These are phyloP conservation scores for Suhomyces kunorum DNA, from an alignment of 1,139 yeast species.

Conservation along the genomic window DNA sequence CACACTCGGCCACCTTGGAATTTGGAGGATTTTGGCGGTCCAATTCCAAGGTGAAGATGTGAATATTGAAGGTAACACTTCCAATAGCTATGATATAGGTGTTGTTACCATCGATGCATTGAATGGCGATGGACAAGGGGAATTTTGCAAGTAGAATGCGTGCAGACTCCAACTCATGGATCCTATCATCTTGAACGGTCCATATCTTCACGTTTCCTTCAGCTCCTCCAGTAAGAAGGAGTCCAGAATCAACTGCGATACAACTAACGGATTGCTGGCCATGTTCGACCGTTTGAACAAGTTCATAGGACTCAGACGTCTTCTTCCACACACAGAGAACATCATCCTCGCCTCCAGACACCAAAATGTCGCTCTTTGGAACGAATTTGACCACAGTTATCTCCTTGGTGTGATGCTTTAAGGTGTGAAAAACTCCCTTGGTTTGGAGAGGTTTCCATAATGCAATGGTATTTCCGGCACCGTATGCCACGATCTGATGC, in stretches of 20 bases:
- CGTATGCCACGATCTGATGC: conserved; percentile 61
- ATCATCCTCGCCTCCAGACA: conserved; percentile 70
- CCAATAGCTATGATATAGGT: conserved; percentile 70
- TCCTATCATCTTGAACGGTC: conserved; percentile 28
- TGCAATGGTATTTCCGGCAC: conserved; percentile 74
- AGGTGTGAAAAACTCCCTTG: conserved; percentile 54
- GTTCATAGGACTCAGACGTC: conserved; percentile 19
- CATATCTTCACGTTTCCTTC: conserved; percentile 61
- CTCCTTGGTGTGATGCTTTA: conserved; percentile 59
- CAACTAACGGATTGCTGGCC: conserved; percentile 55
- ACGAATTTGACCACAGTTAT: conserved; percentile 62
- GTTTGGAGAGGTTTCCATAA: conserved; percentile 63
- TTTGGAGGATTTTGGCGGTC: conserved; percentile 15
- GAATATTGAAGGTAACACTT: conserved; percentile 67
- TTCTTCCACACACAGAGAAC: conserved; percentile 59
- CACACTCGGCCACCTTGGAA: conserved; percentile 42
- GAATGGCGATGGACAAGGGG: conserved; percentile 64
- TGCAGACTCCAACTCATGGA: conserved; percentile 35
- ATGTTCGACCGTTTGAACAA: conserved; percentile 37
- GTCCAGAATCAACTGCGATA: conserved; percentile 36
- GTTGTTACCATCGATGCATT: conserved; percentile 33
- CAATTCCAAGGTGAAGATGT: conserved; percentile 50
- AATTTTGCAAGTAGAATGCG: conserved; percentile 52
- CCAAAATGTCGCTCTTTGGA: conserved; percentile 45
- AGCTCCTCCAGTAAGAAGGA: conserved; percentile 65